A percentile compares a stretch with the other conserved stretches of the same genome.
Conservation (phyloP, 1,139 yeast species). For the Scheffersomyces cryptocercus region DNA sequence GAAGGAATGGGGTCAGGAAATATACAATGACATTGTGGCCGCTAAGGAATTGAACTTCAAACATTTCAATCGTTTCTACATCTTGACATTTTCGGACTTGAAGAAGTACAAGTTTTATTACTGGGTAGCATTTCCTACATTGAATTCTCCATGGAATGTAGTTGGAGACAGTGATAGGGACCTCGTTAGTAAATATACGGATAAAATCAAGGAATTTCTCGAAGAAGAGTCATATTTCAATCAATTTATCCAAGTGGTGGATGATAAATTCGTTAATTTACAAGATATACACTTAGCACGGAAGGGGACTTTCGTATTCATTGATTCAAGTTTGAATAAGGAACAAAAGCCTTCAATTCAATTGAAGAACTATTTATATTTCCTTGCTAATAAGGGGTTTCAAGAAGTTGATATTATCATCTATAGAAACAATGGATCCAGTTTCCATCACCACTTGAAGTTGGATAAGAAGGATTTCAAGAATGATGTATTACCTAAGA, state of each 20-base stretch:
- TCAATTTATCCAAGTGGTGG: not conserved
- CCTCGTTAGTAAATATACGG: not conserved
- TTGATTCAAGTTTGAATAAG: slow-evolving; percentile 58
- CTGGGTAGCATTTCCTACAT: slow-evolving; percentile 83
- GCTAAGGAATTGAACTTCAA: slow-evolving; percentile 10
- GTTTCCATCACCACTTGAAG: slow-evolving; percentile 22
- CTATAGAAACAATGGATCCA: slow-evolving; percentile 27
- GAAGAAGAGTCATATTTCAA: not conserved
- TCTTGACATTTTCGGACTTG: slow-evolving; percentile 80
- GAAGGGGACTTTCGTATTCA: slow-evolving; percentile 44
- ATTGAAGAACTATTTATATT: slow-evolving; percentile 63
- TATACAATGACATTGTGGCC: slow-evolving; percentile 16
- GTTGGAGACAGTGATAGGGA: slow-evolving; percentile 3
- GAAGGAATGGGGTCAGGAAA: slow-evolving; percentile 40
- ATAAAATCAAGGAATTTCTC: slow-evolving; percentile 8
- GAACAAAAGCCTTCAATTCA: slow-evolving; percentile 57
- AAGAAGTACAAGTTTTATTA: slow-evolving; percentile 85
- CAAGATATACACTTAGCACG: not conserved
- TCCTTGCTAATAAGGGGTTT: slow-evolving; percentile 46
- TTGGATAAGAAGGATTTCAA: slow-evolving; percentile 13
- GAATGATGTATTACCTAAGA: slow-evolving; percentile 28
- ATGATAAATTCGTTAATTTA: not conserved
- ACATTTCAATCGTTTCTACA: slow-evolving; percentile 43
- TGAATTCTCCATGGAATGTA: slow-evolving; percentile 48
- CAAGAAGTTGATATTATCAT: slow-evolving; percentile 40